These are phyloP conservation scores for Paramecium caudatum DNA, from an alignment of 73 alveolate genomes.

Conservation along the genomic window DNA sequence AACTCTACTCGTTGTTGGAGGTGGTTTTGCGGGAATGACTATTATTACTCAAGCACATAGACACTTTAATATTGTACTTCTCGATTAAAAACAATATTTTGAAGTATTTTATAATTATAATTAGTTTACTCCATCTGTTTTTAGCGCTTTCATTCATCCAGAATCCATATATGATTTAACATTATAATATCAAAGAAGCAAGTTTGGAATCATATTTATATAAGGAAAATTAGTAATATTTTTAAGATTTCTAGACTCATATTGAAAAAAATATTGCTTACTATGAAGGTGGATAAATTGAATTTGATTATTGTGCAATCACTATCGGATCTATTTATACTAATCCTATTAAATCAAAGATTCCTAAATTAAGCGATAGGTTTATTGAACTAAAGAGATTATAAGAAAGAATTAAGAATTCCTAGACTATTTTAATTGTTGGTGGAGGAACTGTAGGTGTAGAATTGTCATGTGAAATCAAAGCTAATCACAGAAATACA, in stretches of 20 bases:
- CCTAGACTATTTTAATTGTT: slow-evolving; percentile 17
- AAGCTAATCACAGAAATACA: neutral
- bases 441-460: slow-evolving; percentile 65
- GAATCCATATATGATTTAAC: neutral
- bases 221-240: slow-evolving; percentile 21
- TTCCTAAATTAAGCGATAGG: neutral
- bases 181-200: neutral
- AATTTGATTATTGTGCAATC: slow-evolving; percentile 57
- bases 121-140: slow-evolving; percentile 34
- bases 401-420: neutral
- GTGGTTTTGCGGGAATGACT: slow-evolving; percentile 69
- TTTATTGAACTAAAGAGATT: slow-evolving; percentile 1
- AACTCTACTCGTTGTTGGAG: slow-evolving; percentile 42
- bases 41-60: neutral
- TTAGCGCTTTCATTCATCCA: slow-evolving; percentile 19
- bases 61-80: neutral
- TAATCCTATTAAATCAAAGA: slow-evolving; percentile 23
- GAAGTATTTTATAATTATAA: neutral
- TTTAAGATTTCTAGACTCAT: neutral
- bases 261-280: slow-evolving; percentile 1
- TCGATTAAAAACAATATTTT: slow-evolving; percentile 34
- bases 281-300: slow-evolving; percentile 35
- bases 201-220: neutral
- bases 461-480: slow-evolving; percentile 53
- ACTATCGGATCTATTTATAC: slow-evolving; percentile 37